A percentile compares a stretch with the other conserved stretches of the same genome.
Evolutionary conservation across 2,329 filamentous ascomycete genomes (phyloP).

Genomic region (Colletotrichum tanaceti): DNA sequence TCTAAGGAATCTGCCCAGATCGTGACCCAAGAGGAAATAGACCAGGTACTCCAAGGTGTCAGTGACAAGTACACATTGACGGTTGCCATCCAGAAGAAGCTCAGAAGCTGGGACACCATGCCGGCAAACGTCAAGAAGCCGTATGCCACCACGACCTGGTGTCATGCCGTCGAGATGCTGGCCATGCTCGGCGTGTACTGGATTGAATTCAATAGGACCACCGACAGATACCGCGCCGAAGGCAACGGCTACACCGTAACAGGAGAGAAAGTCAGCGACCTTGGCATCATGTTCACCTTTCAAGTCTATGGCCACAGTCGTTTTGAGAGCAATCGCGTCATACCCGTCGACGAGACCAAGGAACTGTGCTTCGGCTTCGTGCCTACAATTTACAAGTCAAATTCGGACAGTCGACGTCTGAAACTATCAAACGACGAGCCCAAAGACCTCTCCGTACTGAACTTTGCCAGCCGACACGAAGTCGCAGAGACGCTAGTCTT

Average conservation of each 20-base stretch:
- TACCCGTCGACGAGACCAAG: slow-evolving; percentile 65
- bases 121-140: slow-evolving; percentile 59
- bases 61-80: slow-evolving; percentile 53
- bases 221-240: slow-evolving; percentile 64
- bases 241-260: slow-evolving; percentile 66
- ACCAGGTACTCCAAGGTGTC: slow-evolving; percentile 29
- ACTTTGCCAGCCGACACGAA: slow-evolving; percentile 62
- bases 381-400: slow-evolving; percentile 63
- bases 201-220: slow-evolving; percentile 66
- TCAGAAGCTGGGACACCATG: slow-evolving; percentile 65
- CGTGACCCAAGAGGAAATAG: slow-evolving; percentile 3
- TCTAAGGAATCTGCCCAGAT: background rate
- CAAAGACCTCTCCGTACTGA: slow-evolving; percentile 56
- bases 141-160: slow-evolving; percentile 67
- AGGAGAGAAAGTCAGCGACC: slow-evolving; percentile 58
- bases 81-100: slow-evolving; percentile 60
- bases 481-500: slow-evolving; percentile 63
- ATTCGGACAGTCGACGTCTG: slow-evolving; percentile 54
- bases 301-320: slow-evolving; percentile 60
- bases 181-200: slow-evolving; percentile 68
- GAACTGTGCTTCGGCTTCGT: slow-evolving; percentile 67
- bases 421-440: slow-evolving; percentile 54
- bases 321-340: slow-evolving; percentile 63
- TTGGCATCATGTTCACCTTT: slow-evolving; percentile 67
- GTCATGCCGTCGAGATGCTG: slow-evolving; percentile 65